phyloP scores from a whole-genome alignment of 805 yeast genomes.

The Myxozyma sirexii region DNA sequence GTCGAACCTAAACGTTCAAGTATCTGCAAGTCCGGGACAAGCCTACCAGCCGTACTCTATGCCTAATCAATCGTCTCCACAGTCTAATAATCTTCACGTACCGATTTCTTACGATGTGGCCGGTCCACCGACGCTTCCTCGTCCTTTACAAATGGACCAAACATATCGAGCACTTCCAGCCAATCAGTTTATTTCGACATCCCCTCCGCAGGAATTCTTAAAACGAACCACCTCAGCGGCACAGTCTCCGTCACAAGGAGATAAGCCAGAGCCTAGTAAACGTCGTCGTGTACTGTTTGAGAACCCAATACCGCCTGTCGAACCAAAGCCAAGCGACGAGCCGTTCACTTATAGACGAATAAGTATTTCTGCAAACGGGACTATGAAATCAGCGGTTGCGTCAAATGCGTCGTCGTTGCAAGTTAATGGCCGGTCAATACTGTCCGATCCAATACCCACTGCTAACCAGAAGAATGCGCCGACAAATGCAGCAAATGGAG shows the following conservation, averaged over 20 bases:
- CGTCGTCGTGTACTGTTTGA: constrained; percentile 18
- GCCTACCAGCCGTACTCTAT: neutral
- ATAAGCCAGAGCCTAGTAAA: neutral
- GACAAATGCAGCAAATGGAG: neutral
- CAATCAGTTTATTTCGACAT: constrained; percentile 1
- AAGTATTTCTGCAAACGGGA: neutral
- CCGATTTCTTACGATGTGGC: neutral
- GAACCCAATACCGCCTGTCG: constrained; percentile 1
- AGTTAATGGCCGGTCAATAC: constrained; percentile 16
- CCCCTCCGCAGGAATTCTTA: neutral
- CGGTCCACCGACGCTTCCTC: neutral
- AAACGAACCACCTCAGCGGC: neutral
- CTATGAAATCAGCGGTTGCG: neutral
- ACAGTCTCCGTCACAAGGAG: neutral
- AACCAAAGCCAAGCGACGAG: constrained; percentile 4
- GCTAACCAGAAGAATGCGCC: neutral
- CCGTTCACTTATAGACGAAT: constrained; percentile 7
- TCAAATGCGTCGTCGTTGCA: constrained; percentile 1
- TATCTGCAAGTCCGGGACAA: neutral
- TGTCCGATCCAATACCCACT: constrained; percentile 15
- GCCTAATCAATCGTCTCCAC: neutral
- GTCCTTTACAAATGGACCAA: neutral
- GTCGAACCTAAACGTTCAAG: neutral
- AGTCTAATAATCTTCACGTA: neutral
- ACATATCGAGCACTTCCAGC: neutral